Evolutionary conservation across 495 filamentous ascomycete species (phyloP).

Genomic region (Melanomma pulvis-pyrius): DNA sequence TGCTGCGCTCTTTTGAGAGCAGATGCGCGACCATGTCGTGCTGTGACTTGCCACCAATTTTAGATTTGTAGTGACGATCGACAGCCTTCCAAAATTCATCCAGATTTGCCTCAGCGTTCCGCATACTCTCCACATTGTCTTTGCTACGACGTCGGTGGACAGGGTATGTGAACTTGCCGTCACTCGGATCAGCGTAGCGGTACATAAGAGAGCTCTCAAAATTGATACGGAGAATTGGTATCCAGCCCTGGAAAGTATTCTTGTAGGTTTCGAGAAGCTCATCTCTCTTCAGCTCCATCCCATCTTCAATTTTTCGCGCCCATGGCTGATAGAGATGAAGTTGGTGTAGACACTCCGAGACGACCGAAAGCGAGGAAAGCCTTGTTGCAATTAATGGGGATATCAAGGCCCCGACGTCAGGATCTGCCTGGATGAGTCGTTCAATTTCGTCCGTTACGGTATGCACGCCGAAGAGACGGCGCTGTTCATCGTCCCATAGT

Average conservation of each 20-base stretch:
- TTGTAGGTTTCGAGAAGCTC: slow-evolving; percentile 30
- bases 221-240: neutral
- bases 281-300: slow-evolving; percentile 29
- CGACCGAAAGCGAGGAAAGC: slow-evolving; percentile 51
- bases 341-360: slow-evolving; percentile 49
- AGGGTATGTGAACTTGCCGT: slow-evolving; percentile 52
- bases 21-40: slow-evolving; percentile 1
- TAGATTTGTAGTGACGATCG: slow-evolving; percentile 1
- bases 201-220: neutral
- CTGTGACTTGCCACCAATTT: neutral
- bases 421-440: slow-evolving; percentile 47
- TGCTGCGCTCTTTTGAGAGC: neutral
- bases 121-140: slow-evolving; percentile 48
- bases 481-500: slow-evolving; percentile 22
- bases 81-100: slow-evolving; percentile 53
- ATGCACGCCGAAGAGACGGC: slow-evolving; percentile 26
- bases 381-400: slow-evolving; percentile 44
- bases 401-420: slow-evolving; percentile 42
- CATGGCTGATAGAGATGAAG: slow-evolving; percentile 54
- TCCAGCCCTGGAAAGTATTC: neutral
- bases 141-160: slow-evolving; percentile 52
- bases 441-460: slow-evolving; percentile 53
- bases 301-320: slow-evolving; percentile 46
- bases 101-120: slow-evolving; percentile 51
- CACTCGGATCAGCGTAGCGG: neutral